Base-by-base conservation (phyloP, 75 land plant genomes). In the Selaginella moellendorffii region DNA sequence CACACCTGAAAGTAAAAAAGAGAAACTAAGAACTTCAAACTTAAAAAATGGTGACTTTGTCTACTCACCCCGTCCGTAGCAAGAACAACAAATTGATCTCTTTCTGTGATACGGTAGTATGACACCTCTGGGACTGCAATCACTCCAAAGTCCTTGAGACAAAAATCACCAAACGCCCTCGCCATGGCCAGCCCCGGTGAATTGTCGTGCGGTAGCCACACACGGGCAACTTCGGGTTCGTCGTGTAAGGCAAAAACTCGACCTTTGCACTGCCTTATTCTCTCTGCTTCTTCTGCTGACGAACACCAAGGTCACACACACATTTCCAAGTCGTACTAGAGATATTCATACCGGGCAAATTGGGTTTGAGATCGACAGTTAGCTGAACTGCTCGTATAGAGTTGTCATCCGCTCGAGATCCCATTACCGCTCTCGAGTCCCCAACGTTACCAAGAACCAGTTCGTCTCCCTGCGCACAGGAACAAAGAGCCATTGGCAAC, bases 101-200 rank as follows among this genome's bases (percentile, higher is more conserved):
- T 79, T n/a, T 72, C 80, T 30, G 87, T 79, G 2, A 89, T 63
- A 30, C 54, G 76, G 10, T 61, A 76, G 56, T 86, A 75, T 19
- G 78, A 77, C 1, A 89, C 69, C 26, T 85, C 84, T 0, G 96
- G 96, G 31, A 81, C 84, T 66, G 96, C 73, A 53, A 89, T 89
- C 17, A 89, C 64, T 28, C 96, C 96, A 59, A 68, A 89, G n/a
- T 89, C 84, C 66, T 89, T 89, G 18, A 86, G 70, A 52, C 90
- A 88, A 65, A 86, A 86, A 27, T 88, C 95, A 1, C 95, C 95
- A 73, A 88, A 86, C 1, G 95, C 96, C 54, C 96, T 67, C 62
- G 91, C 87, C 90, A 89, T 83, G 2, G 96, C 96, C 17, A 89
- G 67, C 18, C 96, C 96, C 24, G 96, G 96, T 5, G 91, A 79